phyloP scores from a whole-genome alignment of 192 early-diverging fungal species.

The Entomortierella lignicola region DNA sequence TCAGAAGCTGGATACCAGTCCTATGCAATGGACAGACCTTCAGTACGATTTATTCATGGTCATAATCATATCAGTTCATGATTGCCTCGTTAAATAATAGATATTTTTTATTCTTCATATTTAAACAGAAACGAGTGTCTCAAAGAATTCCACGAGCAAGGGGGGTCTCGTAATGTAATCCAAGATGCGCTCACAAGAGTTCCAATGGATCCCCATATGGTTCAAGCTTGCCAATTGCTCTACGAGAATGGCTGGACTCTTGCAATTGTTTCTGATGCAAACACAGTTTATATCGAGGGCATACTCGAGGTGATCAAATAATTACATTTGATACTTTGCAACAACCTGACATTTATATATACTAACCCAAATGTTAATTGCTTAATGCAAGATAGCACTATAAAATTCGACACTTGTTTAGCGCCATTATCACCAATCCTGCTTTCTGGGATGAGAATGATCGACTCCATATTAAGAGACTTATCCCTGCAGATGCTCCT shows the following conservation, averaged over 20 bases:
- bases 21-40: conserved; percentile 50
- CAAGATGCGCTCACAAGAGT: conserved; percentile 21
- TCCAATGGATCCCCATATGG: conserved; percentile 42
- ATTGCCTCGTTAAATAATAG: background rate
- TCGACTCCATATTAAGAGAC: conserved; percentile 42
- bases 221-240: conserved; percentile 27
- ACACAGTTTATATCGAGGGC: conserved; percentile 43
- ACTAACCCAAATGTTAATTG: too few relatives aligned
- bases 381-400: conserved; percentile 18
- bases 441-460: conserved; percentile 27
- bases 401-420: conserved; percentile 33
- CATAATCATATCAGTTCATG: background rate
- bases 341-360: too few relatives aligned
- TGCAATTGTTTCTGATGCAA: conserved; percentile 45
- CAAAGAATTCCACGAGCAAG: conserved; percentile 36
- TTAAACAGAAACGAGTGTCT: conserved; percentile 34
- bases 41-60: conserved; percentile 17
- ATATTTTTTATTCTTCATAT: background rate
- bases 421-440: conserved; percentile 41
- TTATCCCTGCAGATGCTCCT: conserved; percentile 39
- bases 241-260: conserved; percentile 25
- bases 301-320: conserved; percentile 19
- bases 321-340: background rate
- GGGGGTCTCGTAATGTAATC: conserved; percentile 14
- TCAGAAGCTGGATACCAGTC: conserved; percentile 16